These are phyloP conservation scores for Turnera subulata DNA, from an alignment of 345 rosid genomes.

Conservation along the genomic window DNA sequence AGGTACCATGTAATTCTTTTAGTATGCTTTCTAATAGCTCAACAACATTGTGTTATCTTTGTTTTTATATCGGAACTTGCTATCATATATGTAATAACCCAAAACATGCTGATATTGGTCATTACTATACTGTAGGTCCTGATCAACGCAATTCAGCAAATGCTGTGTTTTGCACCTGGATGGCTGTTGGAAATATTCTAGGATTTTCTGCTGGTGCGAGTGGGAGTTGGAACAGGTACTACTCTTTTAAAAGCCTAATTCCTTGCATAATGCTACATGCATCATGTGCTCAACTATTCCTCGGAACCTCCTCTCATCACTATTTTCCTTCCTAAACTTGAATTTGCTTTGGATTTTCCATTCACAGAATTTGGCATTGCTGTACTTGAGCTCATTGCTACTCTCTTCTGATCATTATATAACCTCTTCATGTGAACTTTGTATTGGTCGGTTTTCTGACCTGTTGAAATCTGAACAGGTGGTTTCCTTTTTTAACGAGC, in stretches of 20 bases:
- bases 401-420: too few relatives aligned
- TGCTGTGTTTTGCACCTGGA: constrained; percentile 95
- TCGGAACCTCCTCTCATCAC: background rate
- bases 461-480: constrained; percentile 46
- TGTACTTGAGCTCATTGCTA: too few relatives aligned
- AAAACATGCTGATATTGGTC: constrained; percentile 12
- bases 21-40: constrained; percentile 1
- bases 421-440: background rate
- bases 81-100: background rate
- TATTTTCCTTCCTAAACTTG: background rate
- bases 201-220: constrained; percentile 99
- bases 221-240: constrained; percentile 86
- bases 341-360: background rate
- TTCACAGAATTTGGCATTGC: too few relatives aligned
- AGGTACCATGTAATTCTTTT: constrained; percentile 34
- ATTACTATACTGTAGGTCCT: constrained; percentile 49
- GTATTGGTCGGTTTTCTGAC: constrained; percentile 15
- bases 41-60: background rate
- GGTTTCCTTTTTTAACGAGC: constrained; percentile 93
- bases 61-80: too few relatives aligned
- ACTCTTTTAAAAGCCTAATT: background rate
- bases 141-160: constrained; percentile 90
- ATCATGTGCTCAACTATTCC: background rate
- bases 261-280: background rate
- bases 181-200: constrained; percentile 93